Base-by-base conservation (phyloP, 106 monocot species). In the Dioscorea alata region DNA sequence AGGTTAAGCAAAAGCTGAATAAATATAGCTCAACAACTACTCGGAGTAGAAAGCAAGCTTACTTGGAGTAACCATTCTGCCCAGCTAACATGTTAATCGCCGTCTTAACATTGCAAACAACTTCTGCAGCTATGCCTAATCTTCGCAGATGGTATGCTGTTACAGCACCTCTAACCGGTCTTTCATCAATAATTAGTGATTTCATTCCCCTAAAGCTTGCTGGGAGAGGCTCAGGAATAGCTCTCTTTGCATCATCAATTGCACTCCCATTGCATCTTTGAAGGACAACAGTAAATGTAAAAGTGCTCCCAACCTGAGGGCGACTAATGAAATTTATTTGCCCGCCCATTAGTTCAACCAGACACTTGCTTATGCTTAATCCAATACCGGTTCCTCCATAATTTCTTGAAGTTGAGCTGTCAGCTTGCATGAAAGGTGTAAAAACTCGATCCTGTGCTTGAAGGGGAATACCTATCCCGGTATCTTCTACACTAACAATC, bases 351-450 rank as follows among this genome's bases (percentile, higher is more conserved):
- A 99, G 71, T 80, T 99, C 97, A 49, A 99, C 97, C 12, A 99
- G 72, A 64, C 97, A 99, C 69, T 99, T 99, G 63, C 89, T 99
- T 49, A 99, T 99, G 65, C 92, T 93, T 63, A 99, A 71, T 12
- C 97, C 97, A 83, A 99, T 99, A 54, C 97, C 97, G 18, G 97
- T 99, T 67, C 97, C 97, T 28, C 97, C 97, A 67, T 92, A 90
- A 59, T 82, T 89, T 59, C 97, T 80, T 18, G 97, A 99, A 49
- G 92, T 99, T 50, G 97, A 99, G 66, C 97, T 99, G 63, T 99
- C 97, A 32, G 83, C 97, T 67, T 92, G 97, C 97, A 99, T 99
- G 66, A 99, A 99, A 24, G 97, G 97, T 19, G 90, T 90, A 70
- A 99, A 99, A 31, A 99, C 88, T 10, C 92, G 75, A 67, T 86